Base-by-base conservation (phyloP, 164 flowering plant species). In the Sedum album region DNA sequence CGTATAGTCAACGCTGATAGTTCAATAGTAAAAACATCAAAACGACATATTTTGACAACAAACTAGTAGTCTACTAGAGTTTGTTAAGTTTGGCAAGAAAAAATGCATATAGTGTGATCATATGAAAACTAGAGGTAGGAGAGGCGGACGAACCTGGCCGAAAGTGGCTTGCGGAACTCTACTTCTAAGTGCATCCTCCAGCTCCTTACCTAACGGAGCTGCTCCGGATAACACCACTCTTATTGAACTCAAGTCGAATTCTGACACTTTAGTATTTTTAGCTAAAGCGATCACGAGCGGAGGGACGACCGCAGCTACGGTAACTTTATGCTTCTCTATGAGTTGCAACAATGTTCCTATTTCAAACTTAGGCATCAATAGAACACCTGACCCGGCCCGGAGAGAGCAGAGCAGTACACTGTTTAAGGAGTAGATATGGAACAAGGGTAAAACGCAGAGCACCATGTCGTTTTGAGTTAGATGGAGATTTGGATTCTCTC, bases 401-500 rank as follows among this genome's bases (percentile, higher is more conserved):
- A 91, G 72, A 8, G 89, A 75, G 72, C 83, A 77, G 70, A 89
- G 77, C 72, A 89, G 23, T 0, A 90, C 83, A 23, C 93, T 81
- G 73, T 91, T 85, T 20, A 90, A 79, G 0, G 96, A 84, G 75
- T 87, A 93, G 15, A 93, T 85, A 65, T 93, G 98, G 64, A 93
- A 93, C 69, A 93, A 4, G 0, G 98, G 98, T 49, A 89, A 72
- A 13, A 85, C 83, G 49, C 98, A 93, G 5, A 90, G 69, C 38
- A 90, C 26, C 60, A 93, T 96, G 69, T 93, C 98, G 11, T 84
- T 86, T 0, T 70, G 73, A 26, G 76, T 70, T 30, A 86, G 66
- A 31, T 88, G 81, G 62, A 90, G 68, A 36, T 90, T 89, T 0
- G 98, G 98, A 62, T 93, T 93, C 18, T 93, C 98, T 3, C 98